Evolutionary conservation across 1,139 yeast species (phyloP).

Genomic region (Taiozyma sp.): DNA sequence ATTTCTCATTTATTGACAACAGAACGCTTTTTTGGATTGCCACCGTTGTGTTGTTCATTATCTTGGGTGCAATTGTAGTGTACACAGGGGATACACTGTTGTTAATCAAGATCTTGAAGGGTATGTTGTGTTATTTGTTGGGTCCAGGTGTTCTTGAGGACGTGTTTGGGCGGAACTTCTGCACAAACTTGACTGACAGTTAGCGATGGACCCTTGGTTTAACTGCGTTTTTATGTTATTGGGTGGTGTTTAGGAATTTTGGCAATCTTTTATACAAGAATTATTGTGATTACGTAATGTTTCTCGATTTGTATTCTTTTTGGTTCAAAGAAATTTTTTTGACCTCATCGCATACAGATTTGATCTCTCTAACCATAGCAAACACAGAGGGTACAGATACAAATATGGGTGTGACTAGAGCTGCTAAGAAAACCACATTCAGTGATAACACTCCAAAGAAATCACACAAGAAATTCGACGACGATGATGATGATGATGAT

Average conservation of each 20-base stretch:
- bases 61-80: slow-evolving; percentile 5
- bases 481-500: slow-evolving; percentile 12
- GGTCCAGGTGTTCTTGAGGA: slow-evolving; percentile 6
- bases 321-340: not conserved
- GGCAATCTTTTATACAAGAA: not conserved
- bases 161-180: slow-evolving; percentile 15
- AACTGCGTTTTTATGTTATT: not conserved
- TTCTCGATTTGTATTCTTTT: not conserved
- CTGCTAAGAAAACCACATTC: not conserved
- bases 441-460: slow-evolving; percentile 1
- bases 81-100: slow-evolving; percentile 16
- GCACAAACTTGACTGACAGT: slow-evolving; percentile 8
- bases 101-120: slow-evolving; percentile 11
- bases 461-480: slow-evolving; percentile 15
- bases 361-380: not conserved
- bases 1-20: slow-evolving; percentile 3
- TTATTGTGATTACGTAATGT: slow-evolving; percentile 1
- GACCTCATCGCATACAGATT: slow-evolving; percentile 1
- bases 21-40: slow-evolving; percentile 1
- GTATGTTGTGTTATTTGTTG: slow-evolving; percentile 16
- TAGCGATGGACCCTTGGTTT: not conserved
- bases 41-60: not conserved
- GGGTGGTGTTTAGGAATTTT: not conserved
- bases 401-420: slow-evolving; percentile 1
- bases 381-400: not conserved